Evolutionary conservation across 768 basidiomycete genomes (phyloP), one percentile per base, ranked within the genome.

Genomic region (Ramaria rubella): DNA sequence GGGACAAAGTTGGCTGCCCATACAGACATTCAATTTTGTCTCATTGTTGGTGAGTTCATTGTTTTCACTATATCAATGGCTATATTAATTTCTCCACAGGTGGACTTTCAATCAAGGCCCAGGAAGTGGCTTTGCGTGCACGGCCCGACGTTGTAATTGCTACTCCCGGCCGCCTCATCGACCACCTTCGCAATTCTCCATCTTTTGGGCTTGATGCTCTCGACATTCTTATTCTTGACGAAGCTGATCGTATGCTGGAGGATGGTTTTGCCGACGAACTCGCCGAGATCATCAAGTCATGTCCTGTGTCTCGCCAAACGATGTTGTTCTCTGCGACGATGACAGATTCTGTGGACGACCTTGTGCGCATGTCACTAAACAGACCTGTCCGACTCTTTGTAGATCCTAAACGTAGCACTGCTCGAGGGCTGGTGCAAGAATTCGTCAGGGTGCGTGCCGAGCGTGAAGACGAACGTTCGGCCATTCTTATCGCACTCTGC

Each of bases 291-390:
- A 85, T 98, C 72, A 86, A 85, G 64, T 81, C 89, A 17, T 96
- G 94, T 67, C 94, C 94, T 1, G 70, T 71, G 21, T 87, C 87
- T 24, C 82, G 96, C 34, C 96, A 98, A 68, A 98, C 96, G 3
- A 95, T 99, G 93, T 78, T 99, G 34, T 99, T 99, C 72, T 96
- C 94, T 1, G 96, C 96, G 2, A 99, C 96, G 1, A 98, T 98
- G 89, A 97, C 94, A 4, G 96, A 99, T 69, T 87, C 89, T 1
- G 88, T 98, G 8, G 91, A 96, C 63, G 87, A 94, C 65, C 80
- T 99, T 48, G 89, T 98, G 57, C 85, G 84, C 65, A 87, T 98
- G 79, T 91, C 90, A 12, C 73, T 98, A 49, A 87, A 92, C 68
- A 93, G 87, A 68, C 96, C 96, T 5, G 90, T 94, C 8, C 81